Conservation (phyloP, 352 stramenopile genomes). For the Phytophthora sojae region DNA sequence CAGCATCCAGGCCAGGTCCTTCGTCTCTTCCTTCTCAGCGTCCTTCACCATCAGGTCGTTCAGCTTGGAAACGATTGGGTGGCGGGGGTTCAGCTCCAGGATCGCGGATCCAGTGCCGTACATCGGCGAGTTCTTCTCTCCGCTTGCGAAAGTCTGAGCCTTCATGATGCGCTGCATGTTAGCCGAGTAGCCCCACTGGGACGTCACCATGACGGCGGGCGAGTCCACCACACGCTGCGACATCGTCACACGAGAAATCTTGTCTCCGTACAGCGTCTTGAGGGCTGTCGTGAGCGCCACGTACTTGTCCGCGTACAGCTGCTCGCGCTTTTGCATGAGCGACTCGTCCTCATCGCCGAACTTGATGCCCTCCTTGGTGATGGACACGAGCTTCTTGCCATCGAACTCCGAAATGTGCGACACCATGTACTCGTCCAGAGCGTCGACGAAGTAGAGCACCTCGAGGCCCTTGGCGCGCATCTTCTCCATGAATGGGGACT, state of each 20-base stretch:
- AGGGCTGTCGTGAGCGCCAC: conserved; percentile 95
- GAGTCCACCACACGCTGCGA: conserved; percentile 94
- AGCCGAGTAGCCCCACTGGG: conserved; percentile 97
- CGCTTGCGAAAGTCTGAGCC: conserved; percentile 96
- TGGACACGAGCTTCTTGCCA: conserved; percentile 96
- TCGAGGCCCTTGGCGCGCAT: conserved; percentile 97
- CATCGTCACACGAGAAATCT: conserved; percentile 96
- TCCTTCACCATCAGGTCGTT: conserved; percentile 77
- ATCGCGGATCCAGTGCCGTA: conserved; percentile 86
- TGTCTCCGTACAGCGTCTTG: conserved; percentile 95
- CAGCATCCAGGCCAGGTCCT: conserved; percentile 97
- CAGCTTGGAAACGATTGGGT: conserved; percentile 98
- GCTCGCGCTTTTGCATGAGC: conserved; percentile 93
- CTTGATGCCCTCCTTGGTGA: conserved; percentile 99
- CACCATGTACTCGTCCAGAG: conserved; percentile 98
- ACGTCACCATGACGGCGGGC: conserved; percentile 97
- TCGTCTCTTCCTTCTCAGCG: conserved; percentile 86
- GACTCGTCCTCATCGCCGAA: conserved; percentile 99
- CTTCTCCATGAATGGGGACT: conserved; percentile 98
- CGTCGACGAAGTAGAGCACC: conserved; percentile 98
- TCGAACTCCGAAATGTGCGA: conserved; percentile 95
- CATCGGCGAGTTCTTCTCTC: conserved; percentile 47
- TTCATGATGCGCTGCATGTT: conserved; percentile 99
- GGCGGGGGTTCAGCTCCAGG: conserved; percentile 99
- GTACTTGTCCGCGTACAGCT: conserved; percentile 98